Evolutionary conservation across 164 flowering plant species (phyloP).

Genomic region (Nelumbo lutea): DNA sequence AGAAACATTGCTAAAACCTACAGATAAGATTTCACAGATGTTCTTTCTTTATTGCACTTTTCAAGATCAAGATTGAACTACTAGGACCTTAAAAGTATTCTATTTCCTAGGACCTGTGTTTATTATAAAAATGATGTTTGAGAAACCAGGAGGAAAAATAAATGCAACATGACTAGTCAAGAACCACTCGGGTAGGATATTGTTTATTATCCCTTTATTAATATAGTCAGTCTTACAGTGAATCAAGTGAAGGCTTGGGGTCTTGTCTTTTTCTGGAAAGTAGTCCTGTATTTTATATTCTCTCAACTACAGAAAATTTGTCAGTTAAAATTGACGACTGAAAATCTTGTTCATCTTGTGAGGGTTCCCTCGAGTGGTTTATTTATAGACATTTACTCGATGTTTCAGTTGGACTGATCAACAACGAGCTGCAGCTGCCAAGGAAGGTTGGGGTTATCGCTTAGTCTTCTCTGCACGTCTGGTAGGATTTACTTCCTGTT

Average conservation of each 20-base stretch:
- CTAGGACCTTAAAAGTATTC: too few relatives aligned
- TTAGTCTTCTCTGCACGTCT: conserved; percentile 75
- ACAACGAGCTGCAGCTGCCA: conserved; percentile 83
- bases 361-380: neutral
- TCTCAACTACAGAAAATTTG: too few relatives aligned
- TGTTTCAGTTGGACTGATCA: conserved; percentile 90
- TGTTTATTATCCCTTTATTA: neutral
- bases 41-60: too few relatives aligned
- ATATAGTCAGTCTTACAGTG: neutral
- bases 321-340: neutral
- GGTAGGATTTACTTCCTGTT: conserved; percentile 38
- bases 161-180: too few relatives aligned
- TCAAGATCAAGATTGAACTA: too few relatives aligned
- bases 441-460: conserved; percentile 85
- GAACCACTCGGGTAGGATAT: too few relatives aligned
- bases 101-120: too few relatives aligned
- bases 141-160: too few relatives aligned
- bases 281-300: neutral
- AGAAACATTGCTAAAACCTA: too few relatives aligned
- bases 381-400: neutral
- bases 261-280: neutral
- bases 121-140: too few relatives aligned
- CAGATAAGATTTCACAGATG: too few relatives aligned
- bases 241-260: neutral
- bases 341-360: neutral